Evolutionary conservation across 192 early-diverging fungal species (phyloP).

Genomic region (Rhizophagus clarus): DNA sequence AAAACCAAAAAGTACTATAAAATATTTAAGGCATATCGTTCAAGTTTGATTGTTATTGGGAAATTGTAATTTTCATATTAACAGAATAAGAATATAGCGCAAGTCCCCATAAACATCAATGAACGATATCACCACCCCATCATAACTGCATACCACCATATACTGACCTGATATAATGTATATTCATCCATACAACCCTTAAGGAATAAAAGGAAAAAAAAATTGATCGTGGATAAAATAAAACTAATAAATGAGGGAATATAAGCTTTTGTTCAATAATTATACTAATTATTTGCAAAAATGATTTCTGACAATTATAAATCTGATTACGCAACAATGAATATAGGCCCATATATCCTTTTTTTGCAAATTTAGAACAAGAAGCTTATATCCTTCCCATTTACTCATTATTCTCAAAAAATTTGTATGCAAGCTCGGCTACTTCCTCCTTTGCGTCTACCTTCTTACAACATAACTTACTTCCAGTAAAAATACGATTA

Average conservation of each 20-base stretch:
- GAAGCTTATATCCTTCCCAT: conserved; percentile 24
- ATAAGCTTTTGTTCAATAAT: not conserved
- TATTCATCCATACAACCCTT: not conserved
- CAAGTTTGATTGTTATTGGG: not conserved
- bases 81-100: not conserved
- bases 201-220: not conserved
- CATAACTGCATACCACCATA: not conserved
- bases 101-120: not conserved
- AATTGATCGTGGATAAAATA: not conserved
- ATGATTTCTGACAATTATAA: not conserved
- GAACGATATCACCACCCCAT: not conserved
- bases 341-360: not conserved
- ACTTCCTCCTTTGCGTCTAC: conserved; percentile 28
- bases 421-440: conserved; percentile 23
- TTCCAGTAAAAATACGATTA: not conserved
- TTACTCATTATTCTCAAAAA: conserved; percentile 7
- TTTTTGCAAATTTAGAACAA: conserved; percentile 5
- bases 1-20: not conserved
- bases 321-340: not conserved
- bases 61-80: not conserved
- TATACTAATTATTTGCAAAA: not conserved
- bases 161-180: not conserved
- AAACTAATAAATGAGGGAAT: not conserved
- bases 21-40: not conserved
- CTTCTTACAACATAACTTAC: conserved; percentile 11